Evolutionary conservation across 192 early-diverging fungal genomes (phyloP).

Genomic region (Kickxella alabastrina): DNA sequence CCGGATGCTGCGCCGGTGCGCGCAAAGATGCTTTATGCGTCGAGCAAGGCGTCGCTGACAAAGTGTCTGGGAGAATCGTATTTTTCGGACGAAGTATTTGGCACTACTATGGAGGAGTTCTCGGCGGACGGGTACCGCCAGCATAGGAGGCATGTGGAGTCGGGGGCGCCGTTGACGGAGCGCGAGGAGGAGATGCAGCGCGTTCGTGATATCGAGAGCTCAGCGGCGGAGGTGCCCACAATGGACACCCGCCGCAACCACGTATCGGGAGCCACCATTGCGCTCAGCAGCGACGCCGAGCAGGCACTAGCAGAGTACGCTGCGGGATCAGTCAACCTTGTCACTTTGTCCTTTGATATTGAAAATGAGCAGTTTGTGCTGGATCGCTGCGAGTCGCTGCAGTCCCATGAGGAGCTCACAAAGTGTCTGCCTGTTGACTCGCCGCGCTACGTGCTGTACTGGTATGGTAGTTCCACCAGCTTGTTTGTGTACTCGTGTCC

Average conservation of each 20-base stretch:
- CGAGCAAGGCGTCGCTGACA: conserved; percentile 72
- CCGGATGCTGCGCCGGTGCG: conserved; percentile 79
- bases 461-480: conserved; percentile 27
- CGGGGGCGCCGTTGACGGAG: conserved; percentile 78
- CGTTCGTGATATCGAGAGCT: conserved; percentile 28
- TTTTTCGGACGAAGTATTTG: conserved; percentile 82
- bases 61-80: conserved; percentile 77
- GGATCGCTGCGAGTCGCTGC: conserved; percentile 35
- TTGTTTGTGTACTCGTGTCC: conserved; percentile 90
- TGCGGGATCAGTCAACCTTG: conserved; percentile 57
- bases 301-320: conserved; percentile 58
- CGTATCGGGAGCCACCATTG: conserved; percentile 62
- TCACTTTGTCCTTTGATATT: conserved; percentile 55
- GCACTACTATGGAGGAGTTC: conserved; percentile 52
- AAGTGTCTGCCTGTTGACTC: conserved; percentile 52
- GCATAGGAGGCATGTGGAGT: conserved; percentile 41
- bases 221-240: conserved; percentile 6
- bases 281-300: conserved; percentile 57
- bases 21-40: conserved; percentile 94
- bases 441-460: conserved; percentile 62
- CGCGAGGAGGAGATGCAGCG: conserved; percentile 76
- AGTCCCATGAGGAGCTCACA: conserved; percentile 50
- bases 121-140: conserved; percentile 21
- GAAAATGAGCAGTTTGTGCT: conserved; percentile 55
- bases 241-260: conserved; percentile 59